phyloP scores from a whole-genome alignment of 2,329 filamentous ascomycete genomes.

The Clonostachys sp. region DNA sequence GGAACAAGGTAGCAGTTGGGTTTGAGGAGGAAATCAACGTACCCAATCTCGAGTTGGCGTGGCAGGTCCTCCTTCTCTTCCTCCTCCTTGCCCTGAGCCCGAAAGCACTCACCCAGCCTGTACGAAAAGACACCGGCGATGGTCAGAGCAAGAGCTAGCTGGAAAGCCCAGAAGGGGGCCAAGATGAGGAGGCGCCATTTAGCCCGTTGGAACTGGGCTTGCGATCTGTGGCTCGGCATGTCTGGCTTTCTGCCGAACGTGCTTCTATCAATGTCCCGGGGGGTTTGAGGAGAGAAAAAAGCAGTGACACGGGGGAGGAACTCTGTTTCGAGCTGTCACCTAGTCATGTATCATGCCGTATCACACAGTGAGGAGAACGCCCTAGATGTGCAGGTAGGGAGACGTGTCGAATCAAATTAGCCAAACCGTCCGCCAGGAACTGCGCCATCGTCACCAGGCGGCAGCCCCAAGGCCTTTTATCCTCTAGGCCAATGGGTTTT shows the following conservation, averaged over 20 bases:
- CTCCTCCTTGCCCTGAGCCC: slow-evolving; percentile 31
- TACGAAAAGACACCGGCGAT: slow-evolving; percentile 49
- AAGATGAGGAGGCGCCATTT: slow-evolving; percentile 44
- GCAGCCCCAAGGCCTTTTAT: no score
- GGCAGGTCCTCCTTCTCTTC: slow-evolving; percentile 25
- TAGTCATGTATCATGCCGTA: no score
- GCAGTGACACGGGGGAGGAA: no score
- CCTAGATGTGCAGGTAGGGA: no score
- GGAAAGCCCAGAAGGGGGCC: slow-evolving; percentile 43
- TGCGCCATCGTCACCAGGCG: no score
- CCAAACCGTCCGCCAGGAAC: no score
- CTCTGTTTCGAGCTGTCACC: no score
- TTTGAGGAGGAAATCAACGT: slow-evolving; percentile 16
- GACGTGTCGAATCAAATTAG: no score
- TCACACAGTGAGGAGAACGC: no score
- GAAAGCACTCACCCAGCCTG: slow-evolving; percentile 41
- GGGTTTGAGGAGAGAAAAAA: no score
- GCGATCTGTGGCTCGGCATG: slow-evolving; percentile 39
- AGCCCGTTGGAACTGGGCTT: slow-evolving; percentile 47
- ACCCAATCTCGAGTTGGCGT: slow-evolving; percentile 45
- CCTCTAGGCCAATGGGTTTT: no score
- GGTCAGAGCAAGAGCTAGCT: slow-evolving; percentile 37
- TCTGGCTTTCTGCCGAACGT: neutral
- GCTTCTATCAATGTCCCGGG: no score
- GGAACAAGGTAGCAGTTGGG: neutral